phyloP scores from a whole-genome alignment of 2,329 filamentous ascomycete species.

The Aspergillus viridinutans region DNA sequence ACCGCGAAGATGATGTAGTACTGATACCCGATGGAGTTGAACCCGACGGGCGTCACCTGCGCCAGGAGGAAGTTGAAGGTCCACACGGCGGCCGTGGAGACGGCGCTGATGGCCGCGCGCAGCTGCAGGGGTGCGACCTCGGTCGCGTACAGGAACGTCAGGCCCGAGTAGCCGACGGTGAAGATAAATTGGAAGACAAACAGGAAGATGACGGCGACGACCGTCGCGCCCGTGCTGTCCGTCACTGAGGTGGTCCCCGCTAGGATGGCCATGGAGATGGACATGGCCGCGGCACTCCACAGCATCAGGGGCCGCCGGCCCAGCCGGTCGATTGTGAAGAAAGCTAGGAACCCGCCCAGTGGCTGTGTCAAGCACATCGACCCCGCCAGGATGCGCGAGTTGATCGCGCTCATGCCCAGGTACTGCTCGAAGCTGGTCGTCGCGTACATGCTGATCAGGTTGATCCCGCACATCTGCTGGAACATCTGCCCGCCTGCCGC shows the following conservation, averaged over 20 bases:
- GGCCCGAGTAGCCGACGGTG: constrained; percentile 56
- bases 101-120: constrained; percentile 50
- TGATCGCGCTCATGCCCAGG: constrained; percentile 17
- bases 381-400: constrained; percentile 25
- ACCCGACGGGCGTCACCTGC: constrained; percentile 35
- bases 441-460: constrained; percentile 35
- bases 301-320: constrained; percentile 36
- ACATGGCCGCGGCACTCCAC: constrained; percentile 26
- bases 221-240: constrained; percentile 45
- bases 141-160: constrained; percentile 58
- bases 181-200: constrained; percentile 60
- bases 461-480: constrained; percentile 37
- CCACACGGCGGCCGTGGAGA: constrained; percentile 48
- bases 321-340: constrained; percentile 44
- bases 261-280: constrained; percentile 34
- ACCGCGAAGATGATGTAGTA: constrained; percentile 45
- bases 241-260: constrained; percentile 48
- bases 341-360: constrained; percentile 42
- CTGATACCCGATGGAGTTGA: constrained; percentile 45
- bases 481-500: constrained; percentile 33
- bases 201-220: constrained; percentile 54
- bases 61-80: constrained; percentile 36
- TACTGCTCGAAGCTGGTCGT: constrained; percentile 38
- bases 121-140: constrained; percentile 48
- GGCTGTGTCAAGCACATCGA: constrained; percentile 29